phyloP scores from a whole-genome alignment of 768 basidiomycete species.

The Pilatotrama ljubarskyi region DNA sequence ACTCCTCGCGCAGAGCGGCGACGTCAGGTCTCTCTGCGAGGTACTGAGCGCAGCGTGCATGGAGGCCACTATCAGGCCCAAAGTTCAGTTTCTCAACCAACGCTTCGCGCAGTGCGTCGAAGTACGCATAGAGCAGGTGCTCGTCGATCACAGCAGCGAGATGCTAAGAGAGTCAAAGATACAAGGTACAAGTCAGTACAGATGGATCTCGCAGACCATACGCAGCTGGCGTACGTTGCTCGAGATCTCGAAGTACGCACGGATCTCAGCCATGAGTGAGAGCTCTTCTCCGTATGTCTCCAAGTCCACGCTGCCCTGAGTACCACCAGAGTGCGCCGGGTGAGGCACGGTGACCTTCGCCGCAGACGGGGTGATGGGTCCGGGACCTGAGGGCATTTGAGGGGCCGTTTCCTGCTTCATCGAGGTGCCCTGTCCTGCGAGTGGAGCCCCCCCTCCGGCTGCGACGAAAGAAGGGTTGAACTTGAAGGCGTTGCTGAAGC shows the following conservation, averaged over 20 bases:
- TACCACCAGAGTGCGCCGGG: too few species aligned
- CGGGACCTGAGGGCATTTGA: too few species aligned
- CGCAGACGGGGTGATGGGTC: too few species aligned
- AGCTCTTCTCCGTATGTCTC: conserved; percentile 7
- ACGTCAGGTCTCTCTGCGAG: conserved; percentile 46
- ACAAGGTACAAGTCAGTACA: too few species aligned
- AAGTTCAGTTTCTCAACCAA: conserved; percentile 39
- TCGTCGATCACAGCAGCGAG: conserved; percentile 20
- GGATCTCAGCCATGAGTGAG: conserved; percentile 1
- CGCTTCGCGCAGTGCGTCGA: conserved; percentile 32
- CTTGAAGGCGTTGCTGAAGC: too few species aligned
- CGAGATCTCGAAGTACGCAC: conserved; percentile 4
- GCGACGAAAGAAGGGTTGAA: too few species aligned
- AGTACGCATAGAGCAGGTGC: conserved; percentile 38
- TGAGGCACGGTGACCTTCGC: too few species aligned
- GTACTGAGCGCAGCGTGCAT: conserved; percentile 39
- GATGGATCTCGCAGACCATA: too few species aligned
- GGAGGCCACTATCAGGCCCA: conserved; percentile 35
- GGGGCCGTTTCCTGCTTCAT: too few species aligned
- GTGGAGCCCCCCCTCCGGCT: too few species aligned
- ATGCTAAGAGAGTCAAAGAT: not conserved
- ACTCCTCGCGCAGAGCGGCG: conserved; percentile 36
- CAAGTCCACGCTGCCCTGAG: too few species aligned
- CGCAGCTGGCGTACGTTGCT: not conserved
- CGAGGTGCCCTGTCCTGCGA: too few species aligned